Base-by-base conservation (phyloP, 176 grass and related monocot genomes). In the Microstegium vimineum region DNA sequence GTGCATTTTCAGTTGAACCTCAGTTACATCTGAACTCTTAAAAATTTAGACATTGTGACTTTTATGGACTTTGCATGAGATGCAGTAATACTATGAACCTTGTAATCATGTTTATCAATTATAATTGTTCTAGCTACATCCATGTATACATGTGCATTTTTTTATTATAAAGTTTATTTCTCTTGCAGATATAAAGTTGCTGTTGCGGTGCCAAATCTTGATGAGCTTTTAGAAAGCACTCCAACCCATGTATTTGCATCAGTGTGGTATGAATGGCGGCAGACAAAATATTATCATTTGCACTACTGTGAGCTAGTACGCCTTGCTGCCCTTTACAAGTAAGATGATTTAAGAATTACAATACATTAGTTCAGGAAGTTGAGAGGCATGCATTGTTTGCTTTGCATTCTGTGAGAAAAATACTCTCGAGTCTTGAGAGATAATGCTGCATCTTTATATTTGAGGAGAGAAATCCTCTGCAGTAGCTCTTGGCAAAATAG, bases 261-360 rank as follows among this genome's bases (percentile, higher is more conserved):
- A 33, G 77, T 92, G 33, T 95, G 93, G 96, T 92, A 90, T 75
- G 90, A 95, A 80, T 99, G 96, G 96, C 82, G 89, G 64, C 91
- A 99, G 73, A 95, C 93, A 74, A 87, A 85, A 81, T 27, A 95
- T 71, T 95, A 93, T 37, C 86, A 93, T 1, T 81, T 95, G 66
- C 93, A 99, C 79, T 99, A 95, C 85, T 93, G 96, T 83, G 96
- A 99, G 77, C 82, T 99, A 67, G 77, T 99, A 71, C 96, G 96
- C 71, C 93, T 99, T 65, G 96, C 96, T 79, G 90, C 89, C 85
- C 87, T 99, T 68, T 99, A 93, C 89, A 99, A 91, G 96, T 99
- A 89, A 99, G 89, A 73, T 9, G 45, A 77, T 34, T 25, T 35
- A 66, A 27, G 6, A 67, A 62, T 27, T 52, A 16, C 22, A n/a